Evolutionary conservation across 2,329 filamentous ascomycete species (phyloP).

Genomic region (Geosmithia morbida): DNA sequence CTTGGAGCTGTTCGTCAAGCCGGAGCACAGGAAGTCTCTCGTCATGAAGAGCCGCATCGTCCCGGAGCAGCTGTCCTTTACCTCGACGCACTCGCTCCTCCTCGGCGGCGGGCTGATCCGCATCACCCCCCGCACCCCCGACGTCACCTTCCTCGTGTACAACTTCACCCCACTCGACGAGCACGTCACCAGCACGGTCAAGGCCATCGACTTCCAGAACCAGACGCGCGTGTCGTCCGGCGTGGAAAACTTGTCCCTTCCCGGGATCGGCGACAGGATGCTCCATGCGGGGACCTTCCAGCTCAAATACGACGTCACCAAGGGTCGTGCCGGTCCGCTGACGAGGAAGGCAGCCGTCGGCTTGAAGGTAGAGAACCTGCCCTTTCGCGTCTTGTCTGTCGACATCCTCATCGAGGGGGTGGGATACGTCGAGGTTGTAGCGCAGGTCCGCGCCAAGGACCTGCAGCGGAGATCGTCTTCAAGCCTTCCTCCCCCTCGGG

Average conservation of each 20-base stretch:
- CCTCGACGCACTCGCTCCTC: conserved; percentile 60
- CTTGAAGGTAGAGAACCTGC: conserved; percentile 52
- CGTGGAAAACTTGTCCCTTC: conserved; percentile 48
- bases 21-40: conserved; percentile 49
- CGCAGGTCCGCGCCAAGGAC: conserved; percentile 56
- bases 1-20: conserved; percentile 55
- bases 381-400: conserved; percentile 64
- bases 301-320: conserved; percentile 74
- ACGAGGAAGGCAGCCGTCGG: conserved; percentile 48
- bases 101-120: conserved; percentile 69
- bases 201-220: conserved; percentile 60
- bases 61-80: conserved; percentile 60
- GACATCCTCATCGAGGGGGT: conserved; percentile 87
- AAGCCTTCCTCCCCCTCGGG: neutral
- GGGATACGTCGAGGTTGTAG: conserved; percentile 82
- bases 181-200: conserved; percentile 67
- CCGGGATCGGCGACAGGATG: conserved; percentile 42
- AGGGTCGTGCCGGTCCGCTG: conserved; percentile 57
- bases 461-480: conserved; percentile 5
- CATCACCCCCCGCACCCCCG: conserved; percentile 56
- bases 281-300: conserved; percentile 59
- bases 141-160: conserved; percentile 61
- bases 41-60: conserved; percentile 67
- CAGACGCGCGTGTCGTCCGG: conserved; percentile 41
- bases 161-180: conserved; percentile 68